A percentile compares a stretch with the other conserved stretches of the same genome.
Evolutionary conservation across 805 yeast species (phyloP).

Genomic region (Schizosaccharomyces osmophilus): DNA sequence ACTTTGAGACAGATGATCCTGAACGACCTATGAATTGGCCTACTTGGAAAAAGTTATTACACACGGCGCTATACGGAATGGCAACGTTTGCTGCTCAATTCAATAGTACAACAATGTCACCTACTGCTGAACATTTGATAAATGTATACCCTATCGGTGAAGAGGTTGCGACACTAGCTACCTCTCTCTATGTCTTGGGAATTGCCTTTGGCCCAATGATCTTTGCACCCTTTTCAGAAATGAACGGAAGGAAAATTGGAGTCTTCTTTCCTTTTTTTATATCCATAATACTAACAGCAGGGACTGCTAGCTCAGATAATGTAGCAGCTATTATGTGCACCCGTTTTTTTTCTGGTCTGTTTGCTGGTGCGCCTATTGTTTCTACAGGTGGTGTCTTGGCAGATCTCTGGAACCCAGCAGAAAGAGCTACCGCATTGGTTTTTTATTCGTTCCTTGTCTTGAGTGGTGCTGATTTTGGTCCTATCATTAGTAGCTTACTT

Average conservation of each 20-base stretch:
- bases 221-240: conserved; percentile 58
- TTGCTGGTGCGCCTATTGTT: conserved; percentile 21
- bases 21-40: not conserved
- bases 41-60: not conserved
- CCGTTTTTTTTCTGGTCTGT: conserved; percentile 34
- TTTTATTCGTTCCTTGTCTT: conserved; percentile 25
- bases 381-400: conserved; percentile 36
- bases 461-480: conserved; percentile 21
- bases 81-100: conserved; percentile 25
- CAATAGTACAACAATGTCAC: conserved; percentile 67
- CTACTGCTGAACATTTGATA: conserved; percentile 24
- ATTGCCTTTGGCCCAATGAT: conserved; percentile 68
- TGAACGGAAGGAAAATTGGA: conserved; percentile 9
- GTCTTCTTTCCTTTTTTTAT: conserved; percentile 13
- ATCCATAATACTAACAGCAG: conserved; percentile 10
- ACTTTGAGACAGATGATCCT: not conserved
- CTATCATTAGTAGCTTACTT: conserved; percentile 25
- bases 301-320: not conserved
- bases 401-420: conserved; percentile 26
- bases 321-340: not conserved
- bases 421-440: conserved; percentile 30
- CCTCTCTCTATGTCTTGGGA: conserved; percentile 48
- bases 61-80: not conserved
- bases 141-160: conserved; percentile 32
- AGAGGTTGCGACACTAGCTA: conserved; percentile 50